Percentiles rank a stretch among this genome's conserved stretches.
phyloP scores from a whole-genome alignment of 202 grass and related monocot species.

The Dendrocalamus latiflorus region DNA sequence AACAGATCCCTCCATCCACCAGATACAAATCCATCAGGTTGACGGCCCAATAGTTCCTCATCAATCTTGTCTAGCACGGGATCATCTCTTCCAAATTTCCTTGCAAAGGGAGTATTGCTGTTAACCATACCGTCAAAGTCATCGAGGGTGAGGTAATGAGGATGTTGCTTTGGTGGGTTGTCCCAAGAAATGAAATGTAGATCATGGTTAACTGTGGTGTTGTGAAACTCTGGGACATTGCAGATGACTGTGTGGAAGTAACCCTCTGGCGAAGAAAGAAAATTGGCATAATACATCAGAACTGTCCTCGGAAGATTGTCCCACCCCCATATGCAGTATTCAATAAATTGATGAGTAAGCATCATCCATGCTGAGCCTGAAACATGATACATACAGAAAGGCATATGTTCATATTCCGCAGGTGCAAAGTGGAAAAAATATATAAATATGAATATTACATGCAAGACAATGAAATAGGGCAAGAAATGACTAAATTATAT shows the following conservation, averaged over 20 bases:
- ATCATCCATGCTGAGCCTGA: slow-evolving; percentile 99
- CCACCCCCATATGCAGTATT: slow-evolving; percentile 98
- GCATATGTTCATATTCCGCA: slow-evolving; percentile 1
- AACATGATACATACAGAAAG: slow-evolving; percentile 29
- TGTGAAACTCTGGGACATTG: slow-evolving; percentile 78
- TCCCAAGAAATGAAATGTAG: slow-evolving; percentile 99
- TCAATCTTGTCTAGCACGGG: slow-evolving; percentile 92
- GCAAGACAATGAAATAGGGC: not conserved
- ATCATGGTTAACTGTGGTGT: slow-evolving; percentile 94
- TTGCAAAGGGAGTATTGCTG: slow-evolving; percentile 90
- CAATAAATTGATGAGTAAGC: slow-evolving; percentile 79
- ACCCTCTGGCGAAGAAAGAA: slow-evolving; percentile 94
- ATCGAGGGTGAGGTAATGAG: slow-evolving; percentile 68
- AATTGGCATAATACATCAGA: slow-evolving; percentile 97
- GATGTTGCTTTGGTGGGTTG: slow-evolving; percentile 98
- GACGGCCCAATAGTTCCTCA: slow-evolving; percentile 59
- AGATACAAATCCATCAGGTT: slow-evolving; percentile 49
- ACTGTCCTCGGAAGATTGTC: slow-evolving; percentile 95
- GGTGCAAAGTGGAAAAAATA: not conserved
- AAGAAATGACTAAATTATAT: not conserved
- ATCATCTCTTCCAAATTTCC: slow-evolving; percentile 82
- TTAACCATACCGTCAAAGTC: slow-evolving; percentile 61
- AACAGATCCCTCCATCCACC: slow-evolving; percentile 68
- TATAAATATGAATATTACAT: not conserved
- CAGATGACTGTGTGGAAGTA: slow-evolving; percentile 99